Evolutionary conservation across 495 filamentous ascomycete species (phyloP).

Genomic region (Pseudoneurospora amorphoporcata): DNA sequence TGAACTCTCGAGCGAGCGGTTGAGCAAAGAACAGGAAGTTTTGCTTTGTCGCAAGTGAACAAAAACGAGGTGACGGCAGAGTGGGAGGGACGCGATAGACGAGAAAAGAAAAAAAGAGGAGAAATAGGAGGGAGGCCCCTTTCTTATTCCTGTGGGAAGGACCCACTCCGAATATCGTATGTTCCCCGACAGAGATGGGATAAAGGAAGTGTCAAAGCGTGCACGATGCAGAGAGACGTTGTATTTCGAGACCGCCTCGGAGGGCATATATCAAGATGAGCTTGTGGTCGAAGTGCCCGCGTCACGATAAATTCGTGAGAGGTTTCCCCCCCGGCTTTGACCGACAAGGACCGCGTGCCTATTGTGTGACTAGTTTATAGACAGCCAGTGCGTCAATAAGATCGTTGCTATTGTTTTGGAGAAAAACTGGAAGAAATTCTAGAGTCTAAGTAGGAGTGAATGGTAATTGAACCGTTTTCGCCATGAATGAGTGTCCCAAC

Average conservation of each 20-base stretch:
- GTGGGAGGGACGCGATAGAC: not conserved
- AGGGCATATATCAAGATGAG: not conserved
- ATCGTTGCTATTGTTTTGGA: not conserved
- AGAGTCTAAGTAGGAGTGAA: not conserved
- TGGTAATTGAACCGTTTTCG: not conserved
- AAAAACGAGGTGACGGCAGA: not conserved
- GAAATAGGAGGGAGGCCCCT: not conserved
- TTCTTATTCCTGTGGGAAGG: not conserved
- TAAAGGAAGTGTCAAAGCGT: not conserved
- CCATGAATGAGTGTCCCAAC: not conserved
- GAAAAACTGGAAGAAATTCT: not conserved
- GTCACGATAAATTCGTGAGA: not conserved
- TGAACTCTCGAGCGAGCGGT: not conserved
- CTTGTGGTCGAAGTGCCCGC: not conserved
- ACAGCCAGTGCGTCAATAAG: not conserved
- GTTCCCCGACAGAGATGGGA: not conserved
- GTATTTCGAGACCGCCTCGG: not conserved
- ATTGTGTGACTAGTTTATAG: not conserved
- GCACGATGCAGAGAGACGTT: not conserved
- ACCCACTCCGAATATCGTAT: not conserved
- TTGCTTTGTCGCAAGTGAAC: not conserved
- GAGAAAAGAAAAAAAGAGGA: not conserved
- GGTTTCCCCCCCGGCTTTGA: not conserved
- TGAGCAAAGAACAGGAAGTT: not conserved
- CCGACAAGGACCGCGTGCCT: not conserved